Base-by-base conservation (phyloP, 2,329 filamentous ascomycete genomes). In the Xylaria digitata region DNA sequence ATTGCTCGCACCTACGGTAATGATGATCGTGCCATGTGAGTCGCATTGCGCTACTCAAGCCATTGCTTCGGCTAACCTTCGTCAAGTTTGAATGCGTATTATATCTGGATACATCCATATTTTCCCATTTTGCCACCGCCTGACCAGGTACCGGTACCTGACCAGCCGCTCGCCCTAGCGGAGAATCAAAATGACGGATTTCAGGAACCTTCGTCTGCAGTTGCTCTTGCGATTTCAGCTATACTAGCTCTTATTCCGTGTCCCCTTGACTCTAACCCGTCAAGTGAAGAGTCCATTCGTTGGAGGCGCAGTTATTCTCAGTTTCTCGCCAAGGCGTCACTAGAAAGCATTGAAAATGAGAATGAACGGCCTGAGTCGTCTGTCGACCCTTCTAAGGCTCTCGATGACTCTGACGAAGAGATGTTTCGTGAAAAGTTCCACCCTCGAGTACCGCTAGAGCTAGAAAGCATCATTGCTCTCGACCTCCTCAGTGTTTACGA, bases 401-500 rank as follows among this genome's bases (percentile, higher is more conserved):
- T 86, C 8, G 76, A 78, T 56, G 79, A 82, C 21, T 75, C 74
- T 11, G 77, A 75, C 34, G 75, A 71, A 0, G 72, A 76, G 6
- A 67, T 74, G 4, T 70, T 73, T 45, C 76, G 82, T 54, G 71
- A 75, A 40, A 80, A 80, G 3, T 83, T 86, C 58, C 83, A 85
- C 70, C 75, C 80, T 0, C 72, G 75, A 2, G 77, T 83, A 5
- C 83, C 83, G 2, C 63, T 82, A 1, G 82, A 85, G 65, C 74
- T 84, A 4, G 84, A 86, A 71, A 79, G 78, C 71, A 80, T 85
- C 43, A 76, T 86, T 34, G 82, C 84, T 2, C 75, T 85, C 40
- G 76, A 83, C 55, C 70, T 86, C 13, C 74, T 86, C 1, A 84
- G 82, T 69, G 79, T 84, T 5, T 86, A 86, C 71, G 84, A 86